Base-by-base conservation (phyloP, 2,329 filamentous ascomycete genomes). In the Nigrospora sphaerica region DNA sequence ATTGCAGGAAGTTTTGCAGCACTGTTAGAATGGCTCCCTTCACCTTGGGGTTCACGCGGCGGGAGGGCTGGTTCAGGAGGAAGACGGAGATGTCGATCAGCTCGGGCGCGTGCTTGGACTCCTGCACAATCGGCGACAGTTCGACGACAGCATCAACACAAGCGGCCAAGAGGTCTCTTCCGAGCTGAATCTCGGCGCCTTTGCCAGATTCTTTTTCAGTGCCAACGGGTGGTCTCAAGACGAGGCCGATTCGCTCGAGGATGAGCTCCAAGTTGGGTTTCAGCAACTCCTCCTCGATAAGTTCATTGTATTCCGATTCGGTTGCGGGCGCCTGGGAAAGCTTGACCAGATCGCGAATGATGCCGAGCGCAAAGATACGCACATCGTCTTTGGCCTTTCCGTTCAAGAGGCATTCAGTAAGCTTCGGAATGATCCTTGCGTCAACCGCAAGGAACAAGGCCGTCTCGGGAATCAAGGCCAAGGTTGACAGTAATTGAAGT, bases 331-430 rank as follows among this genome's bases (percentile, higher is more conserved):
- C 74, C 45, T 72, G 69, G 2, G 81, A 77, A 42, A 85, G 68
- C 46, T 73, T 74, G 32, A 89, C 75, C 32, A 92, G 70, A 46
- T 82, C 85, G 38, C 79, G 77, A 39, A 98, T 64, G 37, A 97
- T 84, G 12, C 81, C 76, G 31, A 98, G 71, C 1, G 91, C 80
- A 61, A 88, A 95, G 1, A 86, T 68, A 59, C 91, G 93, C 46
- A 98, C 91, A 47, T 90, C 85, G 51, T 92, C 87, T 62, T 93
- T 93, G 0, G 87, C 81, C 45, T 86, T 92, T 39, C 79, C 74
- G 6, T 86, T 74, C 5, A 75, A 74, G 23, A 98, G 69, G 55
- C 85, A 86, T 52, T 88, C 81, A 36, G 89, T 79, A 14, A 95
- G 68, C 54, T 83, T 83, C 14, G 73, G 72, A 31, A 97, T 62